Evolutionary conservation across 1,284 basidiomycete species (phyloP).

Genomic region (Phylloporus gajari): DNA sequence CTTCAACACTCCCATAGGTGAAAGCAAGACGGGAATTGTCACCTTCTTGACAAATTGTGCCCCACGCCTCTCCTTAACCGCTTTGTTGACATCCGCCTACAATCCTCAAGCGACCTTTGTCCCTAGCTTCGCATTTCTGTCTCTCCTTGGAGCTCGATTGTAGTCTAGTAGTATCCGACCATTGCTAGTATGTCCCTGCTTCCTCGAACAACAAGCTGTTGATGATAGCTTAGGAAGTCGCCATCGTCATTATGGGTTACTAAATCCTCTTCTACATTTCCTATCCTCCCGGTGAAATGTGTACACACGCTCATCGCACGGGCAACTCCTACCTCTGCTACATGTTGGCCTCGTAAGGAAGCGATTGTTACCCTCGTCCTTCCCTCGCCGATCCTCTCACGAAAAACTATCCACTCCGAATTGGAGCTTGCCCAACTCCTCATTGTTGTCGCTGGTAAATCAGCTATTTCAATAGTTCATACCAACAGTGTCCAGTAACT

Average conservation of each 20-base stretch:
- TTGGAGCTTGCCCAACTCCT: constrained; percentile 71
- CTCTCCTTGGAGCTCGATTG: no score
- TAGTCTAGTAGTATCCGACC: no score
- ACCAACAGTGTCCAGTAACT: constrained; percentile 61
- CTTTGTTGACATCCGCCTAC: background rate
- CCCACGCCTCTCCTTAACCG: background rate
- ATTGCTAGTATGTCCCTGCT: no score
- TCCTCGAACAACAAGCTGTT: constrained; percentile 1
- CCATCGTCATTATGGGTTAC: constrained; percentile 56
- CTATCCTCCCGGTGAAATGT: constrained; percentile 60
- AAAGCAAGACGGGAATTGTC: constrained; percentile 6
- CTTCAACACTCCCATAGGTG: constrained; percentile 37
- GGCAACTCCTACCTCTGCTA: constrained; percentile 32
- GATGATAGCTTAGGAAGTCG: constrained; percentile 55
- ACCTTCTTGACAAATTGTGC: background rate
- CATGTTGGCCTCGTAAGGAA: constrained; percentile 57
- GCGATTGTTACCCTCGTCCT: constrained; percentile 10
- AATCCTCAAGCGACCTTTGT: constrained; percentile 17
- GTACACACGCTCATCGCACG: constrained; percentile 48
- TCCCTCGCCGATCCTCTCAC: background rate
- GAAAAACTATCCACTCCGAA: constrained; percentile 68
- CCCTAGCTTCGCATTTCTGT: no score
- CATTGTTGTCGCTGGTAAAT: constrained; percentile 60
- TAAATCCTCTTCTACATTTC: background rate
- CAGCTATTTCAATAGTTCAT: constrained; percentile 50